phyloP scores from a whole-genome alignment of 352 stramenopile species.

The Elongisporangium undulatum region DNA sequence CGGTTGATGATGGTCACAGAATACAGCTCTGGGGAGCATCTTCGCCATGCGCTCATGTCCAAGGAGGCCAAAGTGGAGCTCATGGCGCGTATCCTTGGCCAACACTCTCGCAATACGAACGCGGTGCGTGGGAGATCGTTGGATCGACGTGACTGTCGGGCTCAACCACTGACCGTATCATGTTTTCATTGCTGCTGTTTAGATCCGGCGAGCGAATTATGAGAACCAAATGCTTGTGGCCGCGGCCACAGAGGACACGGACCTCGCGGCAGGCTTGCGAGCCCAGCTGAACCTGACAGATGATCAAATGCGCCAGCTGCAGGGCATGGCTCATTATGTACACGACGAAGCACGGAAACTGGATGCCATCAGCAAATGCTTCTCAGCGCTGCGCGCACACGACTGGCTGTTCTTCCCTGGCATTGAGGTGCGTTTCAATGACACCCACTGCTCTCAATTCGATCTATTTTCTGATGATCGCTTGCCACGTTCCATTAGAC shows the following conservation, averaged over 20 bases:
- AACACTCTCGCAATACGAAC: slow-evolving; percentile 71
- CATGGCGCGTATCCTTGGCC: slow-evolving; percentile 68
- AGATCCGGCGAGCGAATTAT: slow-evolving; percentile 78
- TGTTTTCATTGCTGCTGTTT: background rate
- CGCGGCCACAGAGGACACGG: slow-evolving; percentile 50
- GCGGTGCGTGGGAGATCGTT: slow-evolving; percentile 30
- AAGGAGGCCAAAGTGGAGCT: slow-evolving; percentile 84
- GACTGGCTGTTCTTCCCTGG: slow-evolving; percentile 85
- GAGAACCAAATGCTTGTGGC: slow-evolving; percentile 81
- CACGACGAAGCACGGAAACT: slow-evolving; percentile 72
- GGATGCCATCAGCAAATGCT: slow-evolving; percentile 83
- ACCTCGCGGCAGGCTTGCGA: slow-evolving; percentile 46
- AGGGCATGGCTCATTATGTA: slow-evolving; percentile 32
- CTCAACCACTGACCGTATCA: background rate
- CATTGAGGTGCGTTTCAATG: slow-evolving; percentile 52
- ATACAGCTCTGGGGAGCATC: slow-evolving; percentile 71
- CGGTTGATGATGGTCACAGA: slow-evolving; percentile 21
- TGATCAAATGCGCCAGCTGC: slow-evolving; percentile 62
- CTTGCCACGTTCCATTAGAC: slow-evolving; percentile 20
- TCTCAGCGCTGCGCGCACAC: slow-evolving; percentile 72
- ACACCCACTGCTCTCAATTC: background rate
- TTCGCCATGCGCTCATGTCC: slow-evolving; percentile 77
- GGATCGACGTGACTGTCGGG: slow-evolving; percentile 2
- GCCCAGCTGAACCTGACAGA: slow-evolving; percentile 60
- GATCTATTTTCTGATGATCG: background rate